These are phyloP conservation scores for Salvia hispanica DNA, from an alignment of 257 asterid genomes.

Conservation along the genomic window DNA sequence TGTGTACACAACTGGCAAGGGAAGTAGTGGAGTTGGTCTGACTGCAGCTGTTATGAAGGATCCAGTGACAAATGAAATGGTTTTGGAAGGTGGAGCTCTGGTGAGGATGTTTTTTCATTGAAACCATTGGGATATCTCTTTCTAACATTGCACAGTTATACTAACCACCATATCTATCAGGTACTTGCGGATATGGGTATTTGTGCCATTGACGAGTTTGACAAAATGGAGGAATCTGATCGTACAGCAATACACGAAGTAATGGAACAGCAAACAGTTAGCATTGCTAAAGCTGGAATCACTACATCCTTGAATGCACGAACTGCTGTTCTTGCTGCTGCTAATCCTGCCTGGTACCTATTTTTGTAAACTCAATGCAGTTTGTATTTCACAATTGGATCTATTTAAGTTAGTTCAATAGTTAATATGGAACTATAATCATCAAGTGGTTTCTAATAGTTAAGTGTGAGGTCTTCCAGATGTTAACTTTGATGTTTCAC, in stretches of 20 bases:
- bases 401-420: background rate
- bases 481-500: background rate
- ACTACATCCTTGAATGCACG: conserved; percentile 98
- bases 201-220: conserved; percentile 98
- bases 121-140: conserved; percentile 15
- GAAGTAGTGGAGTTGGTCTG: conserved; percentile 99
- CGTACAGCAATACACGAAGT: conserved; percentile 99
- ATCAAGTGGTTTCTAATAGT: background rate
- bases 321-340: conserved; percentile 98
- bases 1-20: conserved; percentile 94
- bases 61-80: conserved; percentile 96
- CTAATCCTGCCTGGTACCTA: conserved; percentile 96
- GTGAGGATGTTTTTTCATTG: conserved; percentile 44
- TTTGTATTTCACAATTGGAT: background rate
- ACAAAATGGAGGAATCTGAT: conserved; percentile 97
- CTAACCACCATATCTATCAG: conserved; percentile 40
- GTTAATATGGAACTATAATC: background rate
- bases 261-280: conserved; percentile 99
- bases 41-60: conserved; percentile 99
- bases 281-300: conserved; percentile 99
- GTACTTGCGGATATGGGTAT: conserved; percentile 99
- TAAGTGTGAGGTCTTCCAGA: conserved; percentile 12
- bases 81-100: conserved; percentile 99
- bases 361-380: conserved; percentile 27
- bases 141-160: background rate